Percentiles rank a stretch among this genome's conserved stretches.
Evolutionary conservation across 495 filamentous ascomycete species (phyloP).

Genomic region (Neurospora hispaniola): DNA sequence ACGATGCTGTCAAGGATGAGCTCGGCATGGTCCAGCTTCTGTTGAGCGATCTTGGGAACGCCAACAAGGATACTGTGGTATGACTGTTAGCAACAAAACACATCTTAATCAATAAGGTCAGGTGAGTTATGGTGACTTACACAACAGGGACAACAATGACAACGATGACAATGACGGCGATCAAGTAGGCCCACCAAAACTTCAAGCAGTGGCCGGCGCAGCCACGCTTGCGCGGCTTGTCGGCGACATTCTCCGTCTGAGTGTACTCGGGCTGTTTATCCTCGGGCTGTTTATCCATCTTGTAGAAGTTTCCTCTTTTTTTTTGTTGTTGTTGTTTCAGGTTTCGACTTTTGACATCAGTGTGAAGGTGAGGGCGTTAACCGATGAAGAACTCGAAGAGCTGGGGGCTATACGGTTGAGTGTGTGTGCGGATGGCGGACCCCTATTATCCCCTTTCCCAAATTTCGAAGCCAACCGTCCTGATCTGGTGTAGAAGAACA

Average conservation of each 20-base stretch:
- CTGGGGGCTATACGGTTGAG: background rate
- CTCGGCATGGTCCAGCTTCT: constrained; percentile 52
- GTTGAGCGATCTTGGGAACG: constrained; percentile 62
- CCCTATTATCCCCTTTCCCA: background rate
- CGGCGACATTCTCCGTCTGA: constrained; percentile 15
- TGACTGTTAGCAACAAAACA: background rate
- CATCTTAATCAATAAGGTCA: background rate
- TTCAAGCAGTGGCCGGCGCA: constrained; percentile 32
- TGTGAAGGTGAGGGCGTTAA: background rate
- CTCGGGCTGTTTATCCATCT: constrained; percentile 13
- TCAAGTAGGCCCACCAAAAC: constrained; percentile 67
- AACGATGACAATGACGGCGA: constrained; percentile 44
- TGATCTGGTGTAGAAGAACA: background rate
- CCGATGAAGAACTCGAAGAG: background rate
- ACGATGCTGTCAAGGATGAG: constrained; percentile 48
- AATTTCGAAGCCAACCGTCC: background rate
- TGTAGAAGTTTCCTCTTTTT: background rate
- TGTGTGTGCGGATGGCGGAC: background rate
- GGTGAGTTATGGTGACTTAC: constrained; percentile 40
- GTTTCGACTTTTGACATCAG: background rate
- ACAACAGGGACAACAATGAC: constrained; percentile 53
- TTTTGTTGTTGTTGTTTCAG: too few species aligned
- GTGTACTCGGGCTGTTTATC: constrained; percentile 11
- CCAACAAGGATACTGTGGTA: constrained; percentile 56
- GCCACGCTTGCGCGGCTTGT: constrained; percentile 17